Base-by-base conservation (phyloP, 805 yeast species). In the Kazachstania psychrophila region DNA sequence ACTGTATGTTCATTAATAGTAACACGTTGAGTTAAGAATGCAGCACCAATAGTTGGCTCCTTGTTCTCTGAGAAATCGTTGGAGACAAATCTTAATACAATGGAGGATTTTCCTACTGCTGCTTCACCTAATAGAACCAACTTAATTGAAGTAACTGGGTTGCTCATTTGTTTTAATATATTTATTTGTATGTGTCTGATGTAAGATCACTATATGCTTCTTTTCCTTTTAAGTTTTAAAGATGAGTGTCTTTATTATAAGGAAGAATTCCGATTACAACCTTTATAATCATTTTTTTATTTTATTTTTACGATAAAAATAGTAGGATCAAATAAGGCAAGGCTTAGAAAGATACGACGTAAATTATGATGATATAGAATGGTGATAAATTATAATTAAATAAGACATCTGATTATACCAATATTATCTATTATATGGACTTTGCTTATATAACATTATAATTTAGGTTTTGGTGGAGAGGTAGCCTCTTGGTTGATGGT, bases 11-110 rank as follows among this genome's bases (percentile, higher is more conserved):
- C 81, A 34, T 92, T 83, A 54, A 92, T 79, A 16, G 84, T 76
- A 55, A 95, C 88, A 54, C 94, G 77, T 58, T 89, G 97, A 26
- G 98, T 89, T 39, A 89, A 66, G 56, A 89, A 89, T 3, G 97
- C 97, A 5, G 98, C 98, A 12, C 98, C 98, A 49, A 89, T 89
- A 2, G 98, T 89, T 16, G 96, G 96, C 54, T 89, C 97, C 59
- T 89, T 88, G 62, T 89, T 88, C 60, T 88, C 97, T 60, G 92
- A 95, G 62, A 89, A 89, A 55, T 89, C 96, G 60, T 89, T 86
- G 45, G 87, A 78, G 29, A 89, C 97, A 61, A 89, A 89, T 47
- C 97, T 72, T 47, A 89, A 69, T 24, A 89, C 97, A 23, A 89
- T 70, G 5, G 95, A 85, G 4, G 95, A 85, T 57, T 89, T 89